Evolutionary conservation across 2,329 filamentous ascomycete genomes (phyloP).

Genomic region (Monosporascus sp.): DNA sequence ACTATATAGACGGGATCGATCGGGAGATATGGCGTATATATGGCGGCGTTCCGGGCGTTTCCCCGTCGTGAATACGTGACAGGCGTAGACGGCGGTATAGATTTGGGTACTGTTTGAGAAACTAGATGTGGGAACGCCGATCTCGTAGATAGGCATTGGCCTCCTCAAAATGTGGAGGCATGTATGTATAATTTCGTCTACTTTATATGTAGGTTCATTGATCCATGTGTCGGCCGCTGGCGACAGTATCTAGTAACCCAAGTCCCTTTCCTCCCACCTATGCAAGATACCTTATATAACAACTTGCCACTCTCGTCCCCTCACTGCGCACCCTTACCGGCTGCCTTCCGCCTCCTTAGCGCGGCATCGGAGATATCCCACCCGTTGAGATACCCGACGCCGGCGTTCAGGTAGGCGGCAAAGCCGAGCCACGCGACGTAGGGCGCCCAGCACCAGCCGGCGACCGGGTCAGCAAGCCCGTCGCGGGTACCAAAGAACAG

Average conservation of each 20-base stretch:
- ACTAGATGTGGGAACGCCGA: too few relatives aligned
- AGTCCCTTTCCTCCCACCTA: neutral
- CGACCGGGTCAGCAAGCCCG: constrained; percentile 61
- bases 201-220: neutral
- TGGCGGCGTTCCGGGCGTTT: too few relatives aligned
- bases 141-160: too few relatives aligned
- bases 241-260: neutral
- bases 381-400: constrained; percentile 61
- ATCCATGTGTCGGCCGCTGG: too few relatives aligned
- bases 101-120: too few relatives aligned
- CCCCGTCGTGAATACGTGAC: too few relatives aligned
- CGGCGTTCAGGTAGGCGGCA: constrained; percentile 76
- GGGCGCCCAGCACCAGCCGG: constrained; percentile 70
- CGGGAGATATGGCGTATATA: neutral
- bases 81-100: too few relatives aligned
- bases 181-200: constrained; percentile 2
- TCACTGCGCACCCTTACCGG: constrained; percentile 13
- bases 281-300: neutral
- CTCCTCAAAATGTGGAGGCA: too few relatives aligned
- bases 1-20: constrained; percentile 7
- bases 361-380: constrained; percentile 51
- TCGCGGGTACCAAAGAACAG: constrained; percentile 75
- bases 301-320: neutral
- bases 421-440: constrained; percentile 86
- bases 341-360: constrained; percentile 25